Evolutionary conservation across 1,284 basidiomycete genomes (phyloP).

Genomic region (Ganoderma lucidum): DNA sequence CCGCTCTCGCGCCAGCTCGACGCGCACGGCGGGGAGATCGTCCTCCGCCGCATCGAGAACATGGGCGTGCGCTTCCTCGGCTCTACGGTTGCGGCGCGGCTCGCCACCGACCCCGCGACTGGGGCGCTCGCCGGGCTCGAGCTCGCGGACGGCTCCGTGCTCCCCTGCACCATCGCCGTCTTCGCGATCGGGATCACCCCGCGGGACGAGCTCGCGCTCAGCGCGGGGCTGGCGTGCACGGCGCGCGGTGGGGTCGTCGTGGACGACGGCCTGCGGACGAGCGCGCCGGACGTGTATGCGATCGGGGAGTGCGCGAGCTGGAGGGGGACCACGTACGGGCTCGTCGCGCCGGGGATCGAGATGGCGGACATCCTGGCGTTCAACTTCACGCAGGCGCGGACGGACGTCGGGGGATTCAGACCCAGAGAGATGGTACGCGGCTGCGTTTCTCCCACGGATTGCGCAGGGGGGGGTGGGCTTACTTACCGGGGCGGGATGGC

Average conservation of each 20-base stretch:
- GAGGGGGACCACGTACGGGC: conserved; percentile 72
- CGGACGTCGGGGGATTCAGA: conserved; percentile 53
- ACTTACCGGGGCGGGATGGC: background rate
- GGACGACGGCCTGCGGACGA: conserved; percentile 65
- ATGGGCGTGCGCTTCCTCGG: conserved; percentile 73
- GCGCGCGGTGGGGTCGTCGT: conserved; percentile 63
- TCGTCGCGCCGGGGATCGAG: conserved; percentile 78
- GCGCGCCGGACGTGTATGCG: conserved; percentile 68
- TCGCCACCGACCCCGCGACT: conserved; percentile 38
- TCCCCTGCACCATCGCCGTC: conserved; percentile 62
- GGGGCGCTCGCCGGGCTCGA: conserved; percentile 56
- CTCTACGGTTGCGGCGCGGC: conserved; percentile 54
- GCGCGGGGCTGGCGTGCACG: conserved; percentile 58
- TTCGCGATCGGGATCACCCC: conserved; percentile 77
- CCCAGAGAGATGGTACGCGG: conserved; percentile 54
- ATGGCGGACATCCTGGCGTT: conserved; percentile 82
- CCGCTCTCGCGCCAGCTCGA: conserved; percentile 80
- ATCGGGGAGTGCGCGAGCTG: conserved; percentile 82
- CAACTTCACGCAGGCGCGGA: conserved; percentile 68
- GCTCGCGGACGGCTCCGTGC: conserved; percentile 52
- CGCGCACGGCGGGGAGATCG: conserved; percentile 72
- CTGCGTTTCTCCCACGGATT: background rate
- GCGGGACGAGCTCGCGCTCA: conserved; percentile 70
- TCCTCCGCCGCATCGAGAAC: conserved; percentile 69
- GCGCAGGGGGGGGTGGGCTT: background rate